These are phyloP conservation scores for Pyronema omphalodes DNA, from an alignment of 495 filamentous ascomycete species.

Conservation along the genomic window DNA sequence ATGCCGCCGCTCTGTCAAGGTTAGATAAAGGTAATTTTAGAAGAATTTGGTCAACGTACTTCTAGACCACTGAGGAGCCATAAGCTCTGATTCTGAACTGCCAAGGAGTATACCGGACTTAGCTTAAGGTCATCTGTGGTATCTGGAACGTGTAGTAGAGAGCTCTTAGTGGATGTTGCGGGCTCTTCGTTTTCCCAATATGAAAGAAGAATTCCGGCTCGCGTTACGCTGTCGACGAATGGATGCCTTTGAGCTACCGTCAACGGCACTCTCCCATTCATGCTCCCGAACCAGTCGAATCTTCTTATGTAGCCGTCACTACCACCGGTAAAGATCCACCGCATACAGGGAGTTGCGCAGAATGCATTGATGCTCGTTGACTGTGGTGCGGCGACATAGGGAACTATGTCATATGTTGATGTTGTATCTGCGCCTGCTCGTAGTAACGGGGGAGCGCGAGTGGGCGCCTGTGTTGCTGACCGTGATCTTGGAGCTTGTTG, in stretches of 20 bases:
- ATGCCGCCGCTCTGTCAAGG: conserved; percentile 50
- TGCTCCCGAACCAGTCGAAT: conserved; percentile 86
- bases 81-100: conserved; percentile 69
- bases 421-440: conserved; percentile 69
- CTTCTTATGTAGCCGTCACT: conserved; percentile 88
- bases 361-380: conserved; percentile 90
- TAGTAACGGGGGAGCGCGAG: conserved; percentile 41
- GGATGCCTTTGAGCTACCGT: conserved; percentile 94
- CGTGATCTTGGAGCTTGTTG: conserved; percentile 16
- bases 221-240: conserved; percentile 92
- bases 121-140: conserved; percentile 26
- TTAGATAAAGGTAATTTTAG: background rate
- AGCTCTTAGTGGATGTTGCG: conserved; percentile 5
- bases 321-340: conserved; percentile 87
- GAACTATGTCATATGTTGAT: conserved; percentile 83
- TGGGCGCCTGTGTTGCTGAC: conserved; percentile 24
- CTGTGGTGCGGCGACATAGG: conserved; percentile 90
- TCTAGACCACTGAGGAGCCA: conserved; percentile 86
- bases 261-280: conserved; percentile 81
- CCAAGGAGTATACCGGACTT: conserved; percentile 85
- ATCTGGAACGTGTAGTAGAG: conserved; percentile 12
- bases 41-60: conserved; percentile 5
- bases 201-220: conserved; percentile 68
- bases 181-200: conserved; percentile 84
- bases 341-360: conserved; percentile 80